Base-by-base conservation (phyloP, 2,329 filamentous ascomycete genomes). In the Sclerotinia minor region DNA sequence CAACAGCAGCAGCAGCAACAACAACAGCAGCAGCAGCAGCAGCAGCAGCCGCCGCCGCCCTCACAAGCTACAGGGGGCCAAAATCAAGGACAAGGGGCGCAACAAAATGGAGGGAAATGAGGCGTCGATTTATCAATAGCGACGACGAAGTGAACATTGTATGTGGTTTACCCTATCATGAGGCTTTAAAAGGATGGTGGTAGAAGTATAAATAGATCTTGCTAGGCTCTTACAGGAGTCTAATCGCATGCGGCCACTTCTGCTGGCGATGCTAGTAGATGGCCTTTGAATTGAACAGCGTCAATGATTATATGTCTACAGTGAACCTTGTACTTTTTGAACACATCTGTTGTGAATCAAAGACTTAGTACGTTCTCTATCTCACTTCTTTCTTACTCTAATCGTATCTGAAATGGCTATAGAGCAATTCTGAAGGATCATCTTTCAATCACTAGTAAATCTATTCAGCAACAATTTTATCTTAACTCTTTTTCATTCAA, bases 1-100 rank as follows among this genome's bases (percentile, higher is more conserved):
- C 78, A 77, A 49, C 77, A 77, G 26, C 76, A 73, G 38, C 73
- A 63, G 21, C 60, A 64, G 49, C n/a, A 50, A 8, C 65, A 67
- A n/a, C 81, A 82, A 61, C 80, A 83, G 41, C 83, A 84, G 71
- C 65, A 67, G 53, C 65, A 78, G n/a, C 77, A 77, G n/a, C 78
- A 77, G 52, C 77, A 77, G 26, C 76, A 73, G 38, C 65, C 67
- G n/a, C n/a, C n/a, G n/a, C 29, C 29, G 49, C 67, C 69, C 64
- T 68, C 66, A 13, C 72, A 72, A 58, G 61, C 60, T 32, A 49
- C 35, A 19, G 50, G 26, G 50, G 35, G n/a, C 5, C 59, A 38
- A 50, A 63, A 49, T 49, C 53, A 58, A 53, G 64, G 45, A 9
- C 72, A 72, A 55, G 67, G 69, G 57, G 64, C 64, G 55, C 64